Evolutionary conservation across 306 rosid genomes (phyloP).

Genomic region (Citrullus mucosospermus): DNA sequence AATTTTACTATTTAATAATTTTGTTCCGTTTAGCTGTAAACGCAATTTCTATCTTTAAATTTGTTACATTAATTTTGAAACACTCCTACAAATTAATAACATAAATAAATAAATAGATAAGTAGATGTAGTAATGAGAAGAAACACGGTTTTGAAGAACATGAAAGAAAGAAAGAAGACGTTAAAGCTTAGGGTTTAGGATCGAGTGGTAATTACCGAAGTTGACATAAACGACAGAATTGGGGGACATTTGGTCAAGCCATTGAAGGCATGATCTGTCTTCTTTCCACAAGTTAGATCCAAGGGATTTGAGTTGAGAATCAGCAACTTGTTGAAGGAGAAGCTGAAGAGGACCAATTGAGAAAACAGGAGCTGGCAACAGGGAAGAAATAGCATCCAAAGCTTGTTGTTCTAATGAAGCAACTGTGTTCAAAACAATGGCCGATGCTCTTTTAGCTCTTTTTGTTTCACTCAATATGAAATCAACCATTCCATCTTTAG

Average conservation of each 20-base stretch:
- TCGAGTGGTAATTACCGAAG: slow-evolving; percentile 16
- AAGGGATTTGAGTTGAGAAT: slow-evolving; percentile 7
- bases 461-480: neutral
- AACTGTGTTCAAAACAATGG: slow-evolving; percentile 47
- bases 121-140: too few relatives aligned
- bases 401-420: slow-evolving; percentile 37
- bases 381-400: slow-evolving; percentile 18
- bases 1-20: too few relatives aligned
- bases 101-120: too few relatives aligned
- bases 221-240: slow-evolving; percentile 52
- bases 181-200: too few relatives aligned
- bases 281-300: slow-evolving; percentile 64
- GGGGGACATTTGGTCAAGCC: slow-evolving; percentile 35
- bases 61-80: too few relatives aligned
- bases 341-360: slow-evolving; percentile 50
- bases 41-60: too few relatives aligned
- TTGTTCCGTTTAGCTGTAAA: too few relatives aligned
- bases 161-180: too few relatives aligned
- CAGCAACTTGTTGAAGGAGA: slow-evolving; percentile 9
- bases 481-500: slow-evolving; percentile 24
- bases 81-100: too few relatives aligned
- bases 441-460: slow-evolving; percentile 30
- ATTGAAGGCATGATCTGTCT: slow-evolving; percentile 35
- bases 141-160: too few relatives aligned
- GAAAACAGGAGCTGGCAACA: slow-evolving; percentile 30